These are phyloP conservation scores for Phytophthora citricola DNA, from an alignment of 352 stramenopile species.

Conservation along the genomic window DNA sequence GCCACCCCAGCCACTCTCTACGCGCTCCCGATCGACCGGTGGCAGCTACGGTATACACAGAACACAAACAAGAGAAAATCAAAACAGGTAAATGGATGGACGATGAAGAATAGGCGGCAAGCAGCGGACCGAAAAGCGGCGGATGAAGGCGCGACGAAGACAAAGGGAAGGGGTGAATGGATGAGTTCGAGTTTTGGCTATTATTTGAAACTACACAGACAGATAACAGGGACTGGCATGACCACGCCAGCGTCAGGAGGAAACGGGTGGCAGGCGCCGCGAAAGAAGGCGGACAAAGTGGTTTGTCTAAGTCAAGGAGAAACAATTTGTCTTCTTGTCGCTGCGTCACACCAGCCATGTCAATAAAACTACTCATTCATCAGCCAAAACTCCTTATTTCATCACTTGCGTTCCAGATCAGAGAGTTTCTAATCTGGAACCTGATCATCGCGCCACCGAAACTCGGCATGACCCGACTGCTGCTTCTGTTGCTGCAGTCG, in stretches of 20 bases:
- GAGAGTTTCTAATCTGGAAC: too few relatives aligned
- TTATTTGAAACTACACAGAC: slow-evolving; percentile 40
- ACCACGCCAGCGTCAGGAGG: slow-evolving; percentile 34
- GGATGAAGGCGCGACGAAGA: slow-evolving; percentile 44
- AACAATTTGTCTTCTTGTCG: slow-evolving; percentile 4
- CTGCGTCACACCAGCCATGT: slow-evolving; percentile 22
- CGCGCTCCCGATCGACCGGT: slow-evolving; percentile 23
- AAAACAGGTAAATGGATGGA: slow-evolving; percentile 40
- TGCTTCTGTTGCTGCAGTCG: slow-evolving; percentile 18
- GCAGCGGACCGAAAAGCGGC: slow-evolving; percentile 36
- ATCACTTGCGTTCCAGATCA: too few relatives aligned
- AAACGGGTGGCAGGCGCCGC: slow-evolving; percentile 23
- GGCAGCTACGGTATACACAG: slow-evolving; percentile 38
- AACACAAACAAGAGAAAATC: slow-evolving; percentile 29
- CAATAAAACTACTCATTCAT: slow-evolving; percentile 44
- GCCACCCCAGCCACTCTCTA: slow-evolving; percentile 28
- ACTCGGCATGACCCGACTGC: slow-evolving; percentile 17
- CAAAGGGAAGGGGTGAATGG: slow-evolving; percentile 19
- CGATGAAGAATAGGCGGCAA: slow-evolving; percentile 17
- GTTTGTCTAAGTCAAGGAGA: neutral
- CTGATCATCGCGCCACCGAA: slow-evolving; percentile 3
- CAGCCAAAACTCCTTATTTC: neutral
- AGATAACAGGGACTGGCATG: slow-evolving; percentile 34
- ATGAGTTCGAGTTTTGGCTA: slow-evolving; percentile 43
- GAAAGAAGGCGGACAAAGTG: slow-evolving; percentile 9